Base-by-base conservation (phyloP, 1,284 basidiomycete genomes). In the Filobasidium uniguttulatum region DNA sequence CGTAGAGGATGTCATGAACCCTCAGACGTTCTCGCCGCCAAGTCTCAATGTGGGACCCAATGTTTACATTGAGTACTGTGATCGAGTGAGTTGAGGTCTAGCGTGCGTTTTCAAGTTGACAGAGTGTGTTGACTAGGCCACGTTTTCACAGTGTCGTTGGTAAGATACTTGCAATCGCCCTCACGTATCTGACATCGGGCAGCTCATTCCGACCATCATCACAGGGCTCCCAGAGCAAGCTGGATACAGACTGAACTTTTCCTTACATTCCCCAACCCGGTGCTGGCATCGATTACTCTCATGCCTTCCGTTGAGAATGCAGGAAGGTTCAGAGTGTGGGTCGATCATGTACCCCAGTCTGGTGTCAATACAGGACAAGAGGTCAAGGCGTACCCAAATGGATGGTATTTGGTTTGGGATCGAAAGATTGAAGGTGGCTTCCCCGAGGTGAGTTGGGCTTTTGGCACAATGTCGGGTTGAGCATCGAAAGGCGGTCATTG, bases 191-290 rank as follows among this genome's bases (percentile, higher is more conserved):
- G 12, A 14, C 30, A 7, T 20, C 23, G 12, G n/a, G 36, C 25
- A 17, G 17, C 17, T 45, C 3, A 26, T 17, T 6, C 12, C n/a
- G n/a, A n/a, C n/a, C n/a, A n/a, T n/a, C n/a, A 30, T 43, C 38
- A 26, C 54, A 67, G 65, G 65, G 63, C 68, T 45, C 67, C 68
- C 57, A 76, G 88, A 60, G 87, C 88, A 31, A 79, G 78, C 12
- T 93, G 88, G 88, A 77, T 80, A 3, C 83, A 85, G 54, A 93
- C 88, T 0, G 88, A 93, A 60, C 75, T 93, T 19, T 77, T 89
- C 60, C 68, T 93, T 44, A 91, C 88, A 0, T 93, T 93, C 66
- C 82, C 86, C 2, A 77, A 83, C 17, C 84, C 85, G 0, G 62
- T 69, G 1, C 66, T 93, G 37, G 73, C 71, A 31, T 72, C 76